These are phyloP conservation scores for Clonostachys solani DNA, from an alignment of 2,329 filamentous ascomycete genomes.

Conservation along the genomic window DNA sequence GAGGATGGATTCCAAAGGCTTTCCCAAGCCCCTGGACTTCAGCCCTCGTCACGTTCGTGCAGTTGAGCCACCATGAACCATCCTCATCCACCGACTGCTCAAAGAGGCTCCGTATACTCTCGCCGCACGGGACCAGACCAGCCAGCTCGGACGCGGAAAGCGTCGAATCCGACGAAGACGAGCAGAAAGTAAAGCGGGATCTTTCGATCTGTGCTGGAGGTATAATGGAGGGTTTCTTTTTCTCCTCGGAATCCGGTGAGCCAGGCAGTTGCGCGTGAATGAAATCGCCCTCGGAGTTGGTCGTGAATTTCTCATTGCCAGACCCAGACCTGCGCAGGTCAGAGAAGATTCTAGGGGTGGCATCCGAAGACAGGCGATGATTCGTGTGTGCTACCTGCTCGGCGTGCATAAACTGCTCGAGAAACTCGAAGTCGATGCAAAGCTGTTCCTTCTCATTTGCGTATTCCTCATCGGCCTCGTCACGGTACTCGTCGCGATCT, in stretches of 20 bases:
- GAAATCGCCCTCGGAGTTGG: constrained; percentile 51
- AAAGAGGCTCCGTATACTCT: constrained; percentile 86
- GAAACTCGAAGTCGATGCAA: constrained; percentile 85
- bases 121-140: constrained; percentile 82
- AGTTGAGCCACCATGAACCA: constrained; percentile 98
- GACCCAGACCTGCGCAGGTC: constrained; percentile 43
- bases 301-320: constrained; percentile 49
- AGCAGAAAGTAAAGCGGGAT: constrained; percentile 95
- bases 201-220: constrained; percentile 41
- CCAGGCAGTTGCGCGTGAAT: constrained; percentile 45
- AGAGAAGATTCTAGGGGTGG: constrained; percentile 15
- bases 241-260: constrained; percentile 42
- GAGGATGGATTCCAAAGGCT: constrained; percentile 90
- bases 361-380: constrained; percentile 24
- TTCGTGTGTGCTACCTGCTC: constrained; percentile 45
- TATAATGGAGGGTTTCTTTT: constrained; percentile 18
- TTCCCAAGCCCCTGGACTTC: constrained; percentile 86
- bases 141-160: constrained; percentile 87
- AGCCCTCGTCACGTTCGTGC: constrained; percentile 83
- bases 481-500: too few relatives aligned
- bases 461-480: constrained; percentile 9
- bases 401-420: constrained; percentile 82
- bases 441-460: constrained; percentile 60
- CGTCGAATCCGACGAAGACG: constrained; percentile 87
- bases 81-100: constrained; percentile 58